A percentile compares a stretch with the other conserved stretches of the same genome.
These are phyloP conservation scores for Lodderomyces theae DNA, from an alignment of 1,139 yeast species.

Conservation along the genomic window DNA sequence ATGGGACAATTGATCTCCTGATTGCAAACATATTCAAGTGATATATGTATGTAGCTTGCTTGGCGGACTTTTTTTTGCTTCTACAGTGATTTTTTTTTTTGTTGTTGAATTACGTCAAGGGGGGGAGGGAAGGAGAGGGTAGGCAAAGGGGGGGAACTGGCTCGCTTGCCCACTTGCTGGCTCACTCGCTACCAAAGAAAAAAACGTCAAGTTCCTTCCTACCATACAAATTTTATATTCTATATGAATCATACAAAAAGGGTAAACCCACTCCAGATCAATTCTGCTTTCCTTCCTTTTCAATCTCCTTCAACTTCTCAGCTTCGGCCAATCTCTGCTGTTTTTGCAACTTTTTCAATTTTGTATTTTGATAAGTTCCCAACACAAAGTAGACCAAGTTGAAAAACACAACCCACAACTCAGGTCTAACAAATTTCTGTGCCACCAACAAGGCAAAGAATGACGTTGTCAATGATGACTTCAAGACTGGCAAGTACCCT, in stretches of 20 bases:
- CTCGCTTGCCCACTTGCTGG: too few relatives aligned
- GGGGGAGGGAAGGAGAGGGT: too few relatives aligned
- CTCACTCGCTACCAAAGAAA: too few relatives aligned
- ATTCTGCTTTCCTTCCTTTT: constrained; percentile 1
- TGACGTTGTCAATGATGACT: constrained; percentile 63
- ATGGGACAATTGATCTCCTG: constrained; percentile 3
- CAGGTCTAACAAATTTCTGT: constrained; percentile 69
- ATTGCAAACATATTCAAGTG: neutral
- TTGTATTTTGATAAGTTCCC: constrained; percentile 75
- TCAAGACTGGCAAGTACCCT: constrained; percentile 56
- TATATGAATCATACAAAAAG: too few relatives aligned
- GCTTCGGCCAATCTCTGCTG: constrained; percentile 10
- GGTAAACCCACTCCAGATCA: neutral
- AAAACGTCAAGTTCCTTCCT: too few relatives aligned
- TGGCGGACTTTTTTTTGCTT: too few relatives aligned
- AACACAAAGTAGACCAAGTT: constrained; percentile 68
- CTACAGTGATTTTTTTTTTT: too few relatives aligned
- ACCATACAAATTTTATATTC: too few relatives aligned
- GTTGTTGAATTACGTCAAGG: too few relatives aligned
- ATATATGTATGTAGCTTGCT: too few relatives aligned
- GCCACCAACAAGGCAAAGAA: constrained; percentile 65
- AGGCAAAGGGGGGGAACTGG: too few relatives aligned
- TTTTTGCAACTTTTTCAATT: constrained; percentile 48
- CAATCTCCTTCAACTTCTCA: neutral
- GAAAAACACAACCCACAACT: constrained; percentile 84